phyloP scores from a whole-genome alignment of 2,329 filamentous ascomycete genomes.

The Aspergillus fructus region DNA sequence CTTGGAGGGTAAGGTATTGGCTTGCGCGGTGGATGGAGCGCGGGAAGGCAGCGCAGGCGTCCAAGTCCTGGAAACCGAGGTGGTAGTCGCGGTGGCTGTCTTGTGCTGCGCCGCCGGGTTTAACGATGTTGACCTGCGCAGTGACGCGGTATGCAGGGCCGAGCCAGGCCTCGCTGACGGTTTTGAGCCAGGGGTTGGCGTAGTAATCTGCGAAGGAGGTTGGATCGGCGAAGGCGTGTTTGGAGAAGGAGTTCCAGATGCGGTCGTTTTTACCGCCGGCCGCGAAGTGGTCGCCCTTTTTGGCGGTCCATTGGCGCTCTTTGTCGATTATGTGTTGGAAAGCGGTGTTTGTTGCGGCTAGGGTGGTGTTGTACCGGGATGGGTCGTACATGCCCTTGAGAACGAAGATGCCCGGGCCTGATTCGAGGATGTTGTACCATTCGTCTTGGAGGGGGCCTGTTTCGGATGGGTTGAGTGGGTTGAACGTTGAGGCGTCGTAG shows the following conservation, averaged over 20 bases:
- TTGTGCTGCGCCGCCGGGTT: conserved; percentile 59
- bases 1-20: conserved; percentile 62
- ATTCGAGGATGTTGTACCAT: conserved; percentile 58
- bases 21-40: conserved; percentile 54
- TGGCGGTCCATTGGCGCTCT: conserved; percentile 36
- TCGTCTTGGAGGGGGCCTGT: conserved; percentile 55
- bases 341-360: conserved; percentile 50
- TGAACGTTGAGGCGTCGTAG: conserved; percentile 49
- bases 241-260: conserved; percentile 67
- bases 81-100: conserved; percentile 64
- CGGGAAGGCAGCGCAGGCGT: conserved; percentile 50
- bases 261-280: conserved; percentile 56
- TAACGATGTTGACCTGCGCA: conserved; percentile 63
- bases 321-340: conserved; percentile 51
- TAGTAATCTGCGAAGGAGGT: conserved; percentile 58
- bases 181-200: conserved; percentile 58
- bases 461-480: conserved; percentile 30
- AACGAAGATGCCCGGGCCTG: conserved; percentile 61
- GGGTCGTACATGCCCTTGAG: conserved; percentile 52
- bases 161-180: conserved; percentile 57
- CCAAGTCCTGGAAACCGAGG: conserved; percentile 59
- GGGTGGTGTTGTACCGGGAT: conserved; percentile 32
- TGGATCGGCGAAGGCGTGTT: conserved; percentile 56
- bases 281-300: conserved; percentile 62
- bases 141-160: conserved; percentile 62